Evolutionary conservation across 345 rosid genomes (phyloP).

Genomic region (Capsella bursapastoris): DNA sequence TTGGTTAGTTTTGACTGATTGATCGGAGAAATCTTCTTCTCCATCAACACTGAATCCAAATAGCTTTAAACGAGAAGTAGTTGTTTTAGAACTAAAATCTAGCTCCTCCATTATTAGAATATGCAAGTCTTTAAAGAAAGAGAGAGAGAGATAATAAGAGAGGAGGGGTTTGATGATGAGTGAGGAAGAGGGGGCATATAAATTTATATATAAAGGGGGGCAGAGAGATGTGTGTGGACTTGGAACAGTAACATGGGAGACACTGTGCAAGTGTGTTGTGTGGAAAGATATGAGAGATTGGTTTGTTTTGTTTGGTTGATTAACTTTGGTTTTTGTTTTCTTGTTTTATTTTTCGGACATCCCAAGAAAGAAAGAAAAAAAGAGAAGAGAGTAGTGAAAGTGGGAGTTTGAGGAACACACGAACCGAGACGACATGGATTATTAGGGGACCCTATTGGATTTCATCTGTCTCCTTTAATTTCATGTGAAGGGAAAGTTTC

Average conservation of each 20-base stretch:
- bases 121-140: background rate
- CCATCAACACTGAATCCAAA: slow-evolving; percentile 85
- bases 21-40: slow-evolving; percentile 54
- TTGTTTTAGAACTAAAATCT: slow-evolving; percentile 49
- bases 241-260: slow-evolving; percentile 50
- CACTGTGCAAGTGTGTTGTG: slow-evolving; percentile 38
- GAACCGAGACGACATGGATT: slow-evolving; percentile 51
- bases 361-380: slow-evolving; percentile 48
- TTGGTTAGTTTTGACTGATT: slow-evolving; percentile 19
- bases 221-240: slow-evolving; percentile 36
- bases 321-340: slow-evolving; percentile 3
- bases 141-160: slow-evolving; percentile 30
- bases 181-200: slow-evolving; percentile 47
- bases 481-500: slow-evolving; percentile 26
- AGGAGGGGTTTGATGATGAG: slow-evolving; percentile 46
- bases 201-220: slow-evolving; percentile 25
- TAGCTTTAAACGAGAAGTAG: slow-evolving; percentile 69
- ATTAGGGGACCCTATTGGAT: slow-evolving; percentile 47
- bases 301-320: background rate
- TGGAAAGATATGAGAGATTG: slow-evolving; percentile 27
- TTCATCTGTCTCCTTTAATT: slow-evolving; percentile 36
- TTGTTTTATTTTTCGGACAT: slow-evolving; percentile 52
- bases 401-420: slow-evolving; percentile 52
- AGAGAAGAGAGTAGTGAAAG: slow-evolving; percentile 34
- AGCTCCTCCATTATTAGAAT: slow-evolving; percentile 55